Evolutionary conservation across 371 early-diverging fungal species (phyloP), one percentile per base, ranked within the genome.

Genomic region (Rhizomucor miehei): DNA sequence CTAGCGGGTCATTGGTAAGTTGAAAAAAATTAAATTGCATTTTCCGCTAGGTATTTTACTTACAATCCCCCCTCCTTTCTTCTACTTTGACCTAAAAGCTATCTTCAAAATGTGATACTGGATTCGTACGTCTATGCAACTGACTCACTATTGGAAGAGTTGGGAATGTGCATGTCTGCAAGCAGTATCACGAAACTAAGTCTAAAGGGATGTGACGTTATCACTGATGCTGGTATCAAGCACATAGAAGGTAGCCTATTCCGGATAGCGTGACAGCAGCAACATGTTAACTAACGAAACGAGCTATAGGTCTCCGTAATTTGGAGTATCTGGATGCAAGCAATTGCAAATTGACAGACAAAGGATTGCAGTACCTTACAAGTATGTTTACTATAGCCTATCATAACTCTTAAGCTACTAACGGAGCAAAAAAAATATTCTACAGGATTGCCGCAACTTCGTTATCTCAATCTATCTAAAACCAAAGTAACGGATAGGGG

Each of bases 341-440:
- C 39, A 67, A 75, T 35, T 75, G 76, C 50, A 75, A 75, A 46
- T 36, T 69, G 5, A 71, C 76, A 5, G 72, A 75, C 50, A 71
- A 69, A 48, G 66, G 72, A 10, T 46, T 69, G 13, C 41, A 50
- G 34, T 58, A 62, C 1, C 24, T 75, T n/a, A 56, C 62, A 24
- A 60, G 75, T 71, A 69, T 17, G 36, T 45, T 16, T 52, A 34
- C 36, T n/a, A 19, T 19, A 17, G 21, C 44, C 1, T 19, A 37
- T 34, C 34, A 11, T 39, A n/a, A 9, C 5, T 10, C 16, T n/a
- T 13, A 16, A 10, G 17, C 3, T 49, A 5, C 49, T 49, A 51
- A 29, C 48, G 24, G 24, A 47, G 21, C 9, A 8, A 24, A 16
- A 35, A 38, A 37, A 37, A 8, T 8, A 29, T 29, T 5, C 6